Conservation (phyloP, 106 monocot species). For the Hemerocallis citrina region DNA sequence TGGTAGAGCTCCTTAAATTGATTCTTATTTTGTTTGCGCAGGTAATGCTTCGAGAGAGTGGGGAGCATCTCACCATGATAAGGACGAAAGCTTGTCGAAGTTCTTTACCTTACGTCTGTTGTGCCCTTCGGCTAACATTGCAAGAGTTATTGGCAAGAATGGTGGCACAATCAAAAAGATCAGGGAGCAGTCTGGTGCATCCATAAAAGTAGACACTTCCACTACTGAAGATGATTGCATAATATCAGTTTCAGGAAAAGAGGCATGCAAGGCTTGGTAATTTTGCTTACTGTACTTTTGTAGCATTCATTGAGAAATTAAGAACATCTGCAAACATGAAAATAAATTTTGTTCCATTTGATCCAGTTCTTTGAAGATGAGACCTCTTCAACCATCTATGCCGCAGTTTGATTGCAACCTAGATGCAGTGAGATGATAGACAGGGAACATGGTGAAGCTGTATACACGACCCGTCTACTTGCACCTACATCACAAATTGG, state of each 20-base stretch:
- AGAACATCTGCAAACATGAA: too few species aligned
- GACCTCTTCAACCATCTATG: constrained; percentile 43
- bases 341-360: constrained; percentile 3
- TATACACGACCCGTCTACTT: constrained; percentile 45
- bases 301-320: background rate
- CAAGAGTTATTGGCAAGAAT: constrained; percentile 55
- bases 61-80: background rate
- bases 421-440: constrained; percentile 52
- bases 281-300: background rate
- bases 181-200: constrained; percentile 36
- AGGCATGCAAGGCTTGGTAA: constrained; percentile 8
- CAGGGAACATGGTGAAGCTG: constrained; percentile 27
- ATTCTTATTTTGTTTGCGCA: constrained; percentile 34
- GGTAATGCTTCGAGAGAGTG: constrained; percentile 30
- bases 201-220: constrained; percentile 28
- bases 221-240: constrained; percentile 35
- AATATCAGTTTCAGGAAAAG: constrained; percentile 29
- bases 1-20: constrained; percentile 21
- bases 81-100: constrained; percentile 24
- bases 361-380: constrained; percentile 43
- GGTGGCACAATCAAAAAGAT: constrained; percentile 29
- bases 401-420: constrained; percentile 42
- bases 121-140: constrained; percentile 40
- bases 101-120: constrained; percentile 41
- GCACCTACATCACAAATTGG: constrained; percentile 51